These are phyloP conservation scores for Xenosphaeropsis pyriputrescens DNA, from an alignment of 2,329 filamentous ascomycete species.

Conservation along the genomic window DNA sequence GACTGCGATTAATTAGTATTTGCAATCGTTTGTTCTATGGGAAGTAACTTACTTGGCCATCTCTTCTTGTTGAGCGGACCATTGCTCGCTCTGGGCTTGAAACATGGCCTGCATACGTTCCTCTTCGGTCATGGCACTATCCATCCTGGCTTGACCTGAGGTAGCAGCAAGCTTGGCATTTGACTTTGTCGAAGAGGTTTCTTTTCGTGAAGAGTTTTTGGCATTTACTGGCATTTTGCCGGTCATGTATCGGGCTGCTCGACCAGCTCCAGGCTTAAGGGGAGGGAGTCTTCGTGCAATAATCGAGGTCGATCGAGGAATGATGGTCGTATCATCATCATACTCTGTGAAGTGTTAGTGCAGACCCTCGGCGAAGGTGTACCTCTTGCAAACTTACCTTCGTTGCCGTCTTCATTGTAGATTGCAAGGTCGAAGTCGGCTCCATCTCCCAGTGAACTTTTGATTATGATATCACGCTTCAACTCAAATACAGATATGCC, in stretches of 20 bases:
- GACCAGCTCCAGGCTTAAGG: slow-evolving; percentile 69
- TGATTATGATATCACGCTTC: slow-evolving; percentile 95
- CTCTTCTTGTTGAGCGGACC: slow-evolving; percentile 85
- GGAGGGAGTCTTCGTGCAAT: slow-evolving; percentile 79
- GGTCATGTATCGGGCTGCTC: slow-evolving; percentile 87
- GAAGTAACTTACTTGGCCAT: slow-evolving; percentile 57
- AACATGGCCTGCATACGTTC: slow-evolving; percentile 91
- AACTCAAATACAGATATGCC: slow-evolving; percentile 97
- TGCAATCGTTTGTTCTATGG: slow-evolving; percentile 13
- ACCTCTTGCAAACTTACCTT: slow-evolving; percentile 47
- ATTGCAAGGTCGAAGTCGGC: slow-evolving; percentile 94
- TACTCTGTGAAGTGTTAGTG: slow-evolving; percentile 51
- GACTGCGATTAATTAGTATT: slow-evolving; percentile 28
- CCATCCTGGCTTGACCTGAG: slow-evolving; percentile 46
- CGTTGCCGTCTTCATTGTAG: slow-evolving; percentile 79
- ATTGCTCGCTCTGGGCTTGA: slow-evolving; percentile 76
- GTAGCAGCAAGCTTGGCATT: slow-evolving; percentile 37
- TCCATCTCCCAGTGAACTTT: slow-evolving; percentile 86
- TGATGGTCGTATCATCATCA: slow-evolving; percentile 95
- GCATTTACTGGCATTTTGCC: slow-evolving; percentile 88
- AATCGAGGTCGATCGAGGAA: slow-evolving; percentile 86
- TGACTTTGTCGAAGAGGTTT: slow-evolving; percentile 42
- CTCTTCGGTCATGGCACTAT: slow-evolving; percentile 76
- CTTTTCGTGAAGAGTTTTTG: slow-evolving; percentile 60
- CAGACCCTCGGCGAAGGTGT: slow-evolving; percentile 1